Evolutionary conservation across 331 rosid species (phyloP).

Genomic region (Cydonia oblonga): DNA sequence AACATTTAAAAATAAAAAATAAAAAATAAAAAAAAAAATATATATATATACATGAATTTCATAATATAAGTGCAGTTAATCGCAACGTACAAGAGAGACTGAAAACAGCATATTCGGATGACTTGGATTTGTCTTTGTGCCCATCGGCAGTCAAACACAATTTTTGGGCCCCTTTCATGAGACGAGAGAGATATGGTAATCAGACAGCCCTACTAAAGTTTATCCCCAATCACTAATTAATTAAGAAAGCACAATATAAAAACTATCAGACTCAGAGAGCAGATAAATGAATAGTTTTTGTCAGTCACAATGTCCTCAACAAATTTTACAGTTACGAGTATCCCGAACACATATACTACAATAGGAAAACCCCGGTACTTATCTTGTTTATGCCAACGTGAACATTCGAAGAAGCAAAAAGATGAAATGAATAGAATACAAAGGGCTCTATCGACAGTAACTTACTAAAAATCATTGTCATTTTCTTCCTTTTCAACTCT

Average conservation of each 20-base stretch:
- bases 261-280: neutral
- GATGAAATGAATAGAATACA: conserved; percentile 11
- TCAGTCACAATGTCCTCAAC: conserved; percentile 16
- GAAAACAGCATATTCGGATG: too few species aligned
- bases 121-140: neutral
- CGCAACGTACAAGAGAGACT: too few species aligned
- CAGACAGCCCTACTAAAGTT: neutral
- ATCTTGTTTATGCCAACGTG: conserved; percentile 12
- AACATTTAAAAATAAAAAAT: too few species aligned
- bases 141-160: too few species aligned
- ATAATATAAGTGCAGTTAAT: too few species aligned
- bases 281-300: neutral
- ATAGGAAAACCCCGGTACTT: conserved; percentile 21
- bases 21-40: too few species aligned
- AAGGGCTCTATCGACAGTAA: conserved; percentile 16
- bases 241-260: neutral
- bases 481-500: conserved; percentile 10
- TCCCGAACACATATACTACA: conserved; percentile 31
- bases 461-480: neutral
- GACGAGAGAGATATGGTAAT: neutral
- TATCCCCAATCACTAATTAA: neutral
- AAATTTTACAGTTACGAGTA: conserved; percentile 24
- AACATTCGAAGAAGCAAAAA: conserved; percentile 16
- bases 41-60: too few species aligned
- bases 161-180: neutral